Conservation (phyloP, 2,329 filamentous ascomycete genomes). For the Penicillium sp. region DNA sequence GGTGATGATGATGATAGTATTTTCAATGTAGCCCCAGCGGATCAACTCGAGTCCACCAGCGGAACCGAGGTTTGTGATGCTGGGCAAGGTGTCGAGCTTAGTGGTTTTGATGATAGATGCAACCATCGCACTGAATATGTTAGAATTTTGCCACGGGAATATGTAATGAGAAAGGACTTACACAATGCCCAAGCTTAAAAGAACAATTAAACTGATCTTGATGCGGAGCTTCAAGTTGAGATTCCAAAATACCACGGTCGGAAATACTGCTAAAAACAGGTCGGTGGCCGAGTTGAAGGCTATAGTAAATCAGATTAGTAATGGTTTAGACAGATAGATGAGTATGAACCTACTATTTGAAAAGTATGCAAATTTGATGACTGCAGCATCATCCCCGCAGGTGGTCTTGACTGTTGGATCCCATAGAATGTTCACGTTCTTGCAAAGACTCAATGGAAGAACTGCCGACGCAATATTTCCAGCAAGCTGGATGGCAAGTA, state of each 20-base stretch:
- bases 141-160: neutral
- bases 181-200: conserved; percentile 35
- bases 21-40: conserved; percentile 36
- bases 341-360: conserved; percentile 27
- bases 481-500: conserved; percentile 29
- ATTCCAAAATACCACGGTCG: conserved; percentile 35
- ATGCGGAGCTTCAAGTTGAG: conserved; percentile 34
- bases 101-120: conserved; percentile 39
- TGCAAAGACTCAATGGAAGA: conserved; percentile 33
- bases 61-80: conserved; percentile 32
- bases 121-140: conserved; percentile 31
- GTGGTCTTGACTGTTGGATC: conserved; percentile 27
- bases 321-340: neutral
- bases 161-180: conserved; percentile 9
- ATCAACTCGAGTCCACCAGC: conserved; percentile 31
- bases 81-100: conserved; percentile 29
- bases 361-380: conserved; percentile 36
- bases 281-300: conserved; percentile 35
- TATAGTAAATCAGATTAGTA: conserved; percentile 5
- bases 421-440: conserved; percentile 29
- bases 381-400: conserved; percentile 24
- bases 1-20: conserved; percentile 36
- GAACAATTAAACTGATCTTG: conserved; percentile 32
- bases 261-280: conserved; percentile 35
- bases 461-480: conserved; percentile 33